Conservation (phyloP, 169 alveolate species). For the Cryptosporidium ubiquitum region DNA sequence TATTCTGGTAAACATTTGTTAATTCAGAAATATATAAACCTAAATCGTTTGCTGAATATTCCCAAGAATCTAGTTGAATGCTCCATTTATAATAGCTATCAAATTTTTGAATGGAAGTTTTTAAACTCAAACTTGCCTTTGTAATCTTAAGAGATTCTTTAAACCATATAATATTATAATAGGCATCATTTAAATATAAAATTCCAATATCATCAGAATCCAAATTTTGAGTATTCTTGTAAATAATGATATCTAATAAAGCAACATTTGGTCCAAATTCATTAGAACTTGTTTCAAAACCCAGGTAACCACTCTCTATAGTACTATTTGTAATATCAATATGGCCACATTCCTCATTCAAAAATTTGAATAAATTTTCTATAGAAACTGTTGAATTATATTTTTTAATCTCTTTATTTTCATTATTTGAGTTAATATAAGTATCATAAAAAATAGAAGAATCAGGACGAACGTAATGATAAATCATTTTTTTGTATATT, state of each 20-base stretch:
- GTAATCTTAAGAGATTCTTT: neutral
- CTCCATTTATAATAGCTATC: slow-evolving; percentile 48
- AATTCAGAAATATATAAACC: slow-evolving; percentile 23
- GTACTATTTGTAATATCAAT: neutral
- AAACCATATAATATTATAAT: neutral
- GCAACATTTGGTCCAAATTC: slow-evolving; percentile 50
- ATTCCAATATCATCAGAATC: neutral
- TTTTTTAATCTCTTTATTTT: neutral
- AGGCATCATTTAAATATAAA: slow-evolving; percentile 39
- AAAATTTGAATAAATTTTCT: neutral
- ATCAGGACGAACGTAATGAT: slow-evolving; percentile 8
- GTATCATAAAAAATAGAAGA: neutral
- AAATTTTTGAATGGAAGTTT: slow-evolving; percentile 6
- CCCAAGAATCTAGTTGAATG: slow-evolving; percentile 18
- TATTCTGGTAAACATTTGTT: neutral
- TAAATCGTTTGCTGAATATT: slow-evolving; percentile 33
- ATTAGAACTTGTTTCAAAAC: neutral
- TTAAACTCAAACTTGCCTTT: slow-evolving; percentile 3
- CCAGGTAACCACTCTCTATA: neutral
- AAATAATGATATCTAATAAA: slow-evolving; percentile 17
- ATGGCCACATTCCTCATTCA: slow-evolving; percentile 17
- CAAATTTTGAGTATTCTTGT: neutral
- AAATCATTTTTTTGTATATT: neutral
- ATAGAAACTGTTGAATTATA: neutral
- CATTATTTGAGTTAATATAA: neutral